Percentiles rank a stretch among this genome's conserved stretches.
These are phyloP conservation scores for Pestalotiopsis fici DNA, from an alignment of 2,329 filamentous ascomycete species.

Conservation along the genomic window DNA sequence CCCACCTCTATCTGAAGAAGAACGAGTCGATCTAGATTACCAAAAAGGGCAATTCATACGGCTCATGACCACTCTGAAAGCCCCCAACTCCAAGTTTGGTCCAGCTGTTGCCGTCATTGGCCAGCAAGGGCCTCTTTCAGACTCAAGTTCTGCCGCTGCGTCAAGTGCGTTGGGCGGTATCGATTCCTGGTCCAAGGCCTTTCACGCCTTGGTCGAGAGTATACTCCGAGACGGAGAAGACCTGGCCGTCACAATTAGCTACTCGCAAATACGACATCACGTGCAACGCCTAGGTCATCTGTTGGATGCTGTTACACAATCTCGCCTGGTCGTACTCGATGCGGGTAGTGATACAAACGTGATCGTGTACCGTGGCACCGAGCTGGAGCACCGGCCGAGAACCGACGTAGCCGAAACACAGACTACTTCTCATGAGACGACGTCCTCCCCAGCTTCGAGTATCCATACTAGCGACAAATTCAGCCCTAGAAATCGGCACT, in stretches of 20 bases:
- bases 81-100: slow-evolving; percentile 52
- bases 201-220: slow-evolving; percentile 56
- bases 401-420: not conserved
- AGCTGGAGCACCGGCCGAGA: not conserved
- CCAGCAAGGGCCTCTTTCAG: slow-evolving; percentile 13
- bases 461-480: not conserved
- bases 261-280: slow-evolving; percentile 54
- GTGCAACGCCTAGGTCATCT: slow-evolving; percentile 48
- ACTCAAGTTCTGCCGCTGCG: not conserved
- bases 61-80: slow-evolving; percentile 41
- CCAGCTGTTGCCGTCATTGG: slow-evolving; percentile 38
- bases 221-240: slow-evolving; percentile 63
- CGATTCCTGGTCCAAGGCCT: slow-evolving; percentile 56
- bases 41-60: slow-evolving; percentile 49
- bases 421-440: not conserved
- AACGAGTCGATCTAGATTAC: slow-evolving; percentile 41
- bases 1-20: slow-evolving; percentile 30
- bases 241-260: slow-evolving; percentile 58
- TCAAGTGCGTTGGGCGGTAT: slow-evolving; percentile 23
- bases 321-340: slow-evolving; percentile 57
- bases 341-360: slow-evolving; percentile 51
- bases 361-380: slow-evolving; percentile 35
- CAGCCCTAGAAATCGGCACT: not conserved
- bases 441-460: not conserved
- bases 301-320: slow-evolving; percentile 52